Percentiles rank a stretch among this genome's conserved stretches.
Conservation (phyloP, 2,329 filamentous ascomycete species). For the Teratosphaeria zuluensis region DNA sequence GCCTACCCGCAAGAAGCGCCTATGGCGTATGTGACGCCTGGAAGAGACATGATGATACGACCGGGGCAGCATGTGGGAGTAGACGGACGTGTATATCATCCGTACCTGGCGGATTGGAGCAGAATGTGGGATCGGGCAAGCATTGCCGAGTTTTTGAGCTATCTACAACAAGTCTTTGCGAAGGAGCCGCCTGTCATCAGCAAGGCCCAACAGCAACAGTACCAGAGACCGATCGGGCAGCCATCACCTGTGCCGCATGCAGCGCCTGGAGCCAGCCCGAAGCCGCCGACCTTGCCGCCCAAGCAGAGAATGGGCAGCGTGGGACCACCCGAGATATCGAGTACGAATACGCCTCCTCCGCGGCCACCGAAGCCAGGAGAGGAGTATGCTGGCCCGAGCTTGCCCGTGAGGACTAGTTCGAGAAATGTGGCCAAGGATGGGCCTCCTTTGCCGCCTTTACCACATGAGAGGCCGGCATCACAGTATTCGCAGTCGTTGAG, state of each 20-base stretch:
- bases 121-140: conserved; percentile 80
- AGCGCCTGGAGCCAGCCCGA: conserved; percentile 22
- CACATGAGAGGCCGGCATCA: conserved; percentile 11
- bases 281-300: conserved; percentile 25
- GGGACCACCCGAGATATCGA: conserved; percentile 9
- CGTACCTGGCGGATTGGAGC: conserved; percentile 82
- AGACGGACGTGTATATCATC: conserved; percentile 90
- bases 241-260: conserved; percentile 49
- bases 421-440: conserved; percentile 15
- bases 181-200: conserved; percentile 89
- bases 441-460: conserved; percentile 27
- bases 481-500: conserved; percentile 7
- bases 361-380: conserved; percentile 45
- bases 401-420: conserved; percentile 4
- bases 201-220: conserved; percentile 46
- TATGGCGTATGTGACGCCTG: conserved; percentile 79
- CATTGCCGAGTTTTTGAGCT: conserved; percentile 69
- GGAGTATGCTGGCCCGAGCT: conserved; percentile 15
- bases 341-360: conserved; percentile 31
- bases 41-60: conserved; percentile 77
- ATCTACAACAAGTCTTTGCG: conserved; percentile 78
- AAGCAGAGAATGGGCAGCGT: conserved; percentile 22
- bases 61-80: conserved; percentile 92
- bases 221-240: conserved; percentile 54
- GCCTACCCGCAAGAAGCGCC: conserved; percentile 79